Evolutionary conservation across 305 asterid genomes (phyloP).

Genomic region (Lippia alba): DNA sequence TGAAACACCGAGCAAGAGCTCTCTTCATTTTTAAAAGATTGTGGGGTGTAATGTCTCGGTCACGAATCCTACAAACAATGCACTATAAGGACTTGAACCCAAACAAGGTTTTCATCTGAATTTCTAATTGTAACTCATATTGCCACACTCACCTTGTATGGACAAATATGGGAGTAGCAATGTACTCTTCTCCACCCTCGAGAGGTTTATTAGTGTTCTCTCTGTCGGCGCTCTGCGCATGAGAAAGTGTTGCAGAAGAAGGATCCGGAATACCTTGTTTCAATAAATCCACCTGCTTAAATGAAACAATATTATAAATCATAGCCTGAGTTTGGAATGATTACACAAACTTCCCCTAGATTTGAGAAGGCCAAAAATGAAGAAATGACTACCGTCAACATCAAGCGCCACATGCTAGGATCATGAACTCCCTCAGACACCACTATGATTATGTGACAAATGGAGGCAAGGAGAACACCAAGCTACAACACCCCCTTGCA

Average conservation of each 20-base stretch:
- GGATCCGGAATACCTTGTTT: slow-evolving; percentile 94
- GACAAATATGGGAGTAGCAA: slow-evolving; percentile 83
- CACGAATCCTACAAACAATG: slow-evolving; percentile 55
- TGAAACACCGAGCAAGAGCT: slow-evolving; percentile 56
- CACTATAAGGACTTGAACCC: not conserved
- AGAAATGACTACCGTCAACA: slow-evolving; percentile 66
- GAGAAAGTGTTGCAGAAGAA: slow-evolving; percentile 67
- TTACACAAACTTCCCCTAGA: no score
- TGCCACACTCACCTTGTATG: slow-evolving; percentile 71
- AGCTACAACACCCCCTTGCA: slow-evolving; percentile 90
- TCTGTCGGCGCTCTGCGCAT: slow-evolving; percentile 69
- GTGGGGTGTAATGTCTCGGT: slow-evolving; percentile 54
- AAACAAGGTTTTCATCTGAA: slow-evolving; percentile 1
- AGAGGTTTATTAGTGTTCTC: slow-evolving; percentile 56
- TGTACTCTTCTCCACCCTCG: slow-evolving; percentile 65
- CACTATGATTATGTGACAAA: slow-evolving; percentile 84
- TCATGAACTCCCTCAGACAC: slow-evolving; percentile 89
- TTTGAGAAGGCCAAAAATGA: not conserved
- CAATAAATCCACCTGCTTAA: slow-evolving; percentile 78
- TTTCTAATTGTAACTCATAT: not conserved
- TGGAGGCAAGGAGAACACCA: slow-evolving; percentile 85
- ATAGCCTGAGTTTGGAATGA: not conserved
- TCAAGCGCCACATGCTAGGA: slow-evolving; percentile 87
- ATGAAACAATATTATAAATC: slow-evolving; percentile 21
- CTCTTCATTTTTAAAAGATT: slow-evolving; percentile 54